Evolutionary conservation across 176 grass and related monocot genomes (phyloP).

Genomic region (Otatea glauca): DNA sequence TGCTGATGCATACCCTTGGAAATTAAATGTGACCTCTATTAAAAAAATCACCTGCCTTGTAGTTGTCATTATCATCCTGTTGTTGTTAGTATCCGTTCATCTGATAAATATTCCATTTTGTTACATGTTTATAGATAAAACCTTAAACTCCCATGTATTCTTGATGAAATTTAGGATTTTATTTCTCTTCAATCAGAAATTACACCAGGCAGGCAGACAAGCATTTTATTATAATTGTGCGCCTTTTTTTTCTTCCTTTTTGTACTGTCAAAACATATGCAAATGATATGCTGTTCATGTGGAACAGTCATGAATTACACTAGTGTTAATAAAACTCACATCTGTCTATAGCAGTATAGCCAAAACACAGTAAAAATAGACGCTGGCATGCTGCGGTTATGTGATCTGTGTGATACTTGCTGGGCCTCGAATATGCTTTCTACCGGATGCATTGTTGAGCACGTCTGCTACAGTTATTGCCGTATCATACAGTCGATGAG

Average conservation of each 20-base stretch:
- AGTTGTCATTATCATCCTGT: constrained; percentile 14
- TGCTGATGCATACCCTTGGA: not conserved
- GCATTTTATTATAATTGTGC: not conserved
- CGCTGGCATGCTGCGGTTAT: not conserved
- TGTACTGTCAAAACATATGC: not conserved
- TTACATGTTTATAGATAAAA: constrained; percentile 14
- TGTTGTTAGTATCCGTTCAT: constrained; percentile 8
- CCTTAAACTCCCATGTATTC: not conserved
- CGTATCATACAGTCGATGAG: constrained; percentile 1
- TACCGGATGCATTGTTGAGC: not conserved
- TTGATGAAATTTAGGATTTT: constrained; percentile 2
- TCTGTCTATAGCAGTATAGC: not conserved
- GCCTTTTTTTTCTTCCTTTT: not conserved
- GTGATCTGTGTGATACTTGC: not conserved
- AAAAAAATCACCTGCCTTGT: not conserved
- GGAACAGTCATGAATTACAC: not conserved
- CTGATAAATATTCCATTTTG: not conserved
- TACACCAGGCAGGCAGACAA: not conserved
- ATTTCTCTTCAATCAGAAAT: constrained; percentile 19
- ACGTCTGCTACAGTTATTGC: not conserved
- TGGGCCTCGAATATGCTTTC: not conserved
- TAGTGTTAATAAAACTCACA: constrained; percentile 15
- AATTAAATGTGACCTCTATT: constrained; percentile 20
- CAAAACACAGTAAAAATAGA: not conserved
- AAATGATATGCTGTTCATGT: not conserved